Conservation (phyloP, 2,329 filamentous ascomycete genomes). For the Calonectria pseudoreteaudii region DNA sequence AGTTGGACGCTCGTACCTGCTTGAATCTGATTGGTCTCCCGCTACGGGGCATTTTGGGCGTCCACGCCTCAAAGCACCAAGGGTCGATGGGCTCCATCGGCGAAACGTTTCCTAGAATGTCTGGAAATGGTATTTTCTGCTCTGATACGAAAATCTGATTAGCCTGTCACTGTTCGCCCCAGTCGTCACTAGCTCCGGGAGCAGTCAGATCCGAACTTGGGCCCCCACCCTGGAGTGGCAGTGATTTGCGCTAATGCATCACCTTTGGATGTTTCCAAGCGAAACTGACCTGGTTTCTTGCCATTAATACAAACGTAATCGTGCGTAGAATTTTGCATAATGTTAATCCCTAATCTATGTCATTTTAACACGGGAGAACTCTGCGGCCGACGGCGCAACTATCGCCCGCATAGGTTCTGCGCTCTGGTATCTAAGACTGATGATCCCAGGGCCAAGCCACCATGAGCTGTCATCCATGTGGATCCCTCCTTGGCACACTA, state of each 20-base stretch:
- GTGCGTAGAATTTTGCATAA: no score
- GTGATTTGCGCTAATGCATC: not conserved
- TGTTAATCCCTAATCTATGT: not conserved
- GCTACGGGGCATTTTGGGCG: not conserved
- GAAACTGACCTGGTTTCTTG: not conserved
- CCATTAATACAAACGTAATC: not conserved
- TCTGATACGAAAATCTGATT: not conserved
- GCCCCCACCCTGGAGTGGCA: not conserved
- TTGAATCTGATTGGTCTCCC: not conserved
- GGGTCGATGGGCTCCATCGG: not conserved
- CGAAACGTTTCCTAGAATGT: not conserved
- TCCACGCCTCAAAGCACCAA: not conserved
- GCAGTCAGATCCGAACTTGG: not conserved
- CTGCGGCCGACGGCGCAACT: not conserved
- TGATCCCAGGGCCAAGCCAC: no score
- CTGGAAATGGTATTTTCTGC: not conserved
- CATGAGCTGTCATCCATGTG: no score
- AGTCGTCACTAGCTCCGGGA: not conserved
- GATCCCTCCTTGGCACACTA: not conserved
- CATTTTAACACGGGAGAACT: not conserved
- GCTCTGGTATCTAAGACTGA: not conserved
- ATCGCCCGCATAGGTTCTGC: not conserved
- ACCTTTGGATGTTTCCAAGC: not conserved
- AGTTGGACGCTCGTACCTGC: not conserved
- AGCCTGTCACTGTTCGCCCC: not conserved